Evolutionary conservation across 2,329 filamentous ascomycete genomes (phyloP).

Genomic region (Zymoseptoria pseudotritici): DNA sequence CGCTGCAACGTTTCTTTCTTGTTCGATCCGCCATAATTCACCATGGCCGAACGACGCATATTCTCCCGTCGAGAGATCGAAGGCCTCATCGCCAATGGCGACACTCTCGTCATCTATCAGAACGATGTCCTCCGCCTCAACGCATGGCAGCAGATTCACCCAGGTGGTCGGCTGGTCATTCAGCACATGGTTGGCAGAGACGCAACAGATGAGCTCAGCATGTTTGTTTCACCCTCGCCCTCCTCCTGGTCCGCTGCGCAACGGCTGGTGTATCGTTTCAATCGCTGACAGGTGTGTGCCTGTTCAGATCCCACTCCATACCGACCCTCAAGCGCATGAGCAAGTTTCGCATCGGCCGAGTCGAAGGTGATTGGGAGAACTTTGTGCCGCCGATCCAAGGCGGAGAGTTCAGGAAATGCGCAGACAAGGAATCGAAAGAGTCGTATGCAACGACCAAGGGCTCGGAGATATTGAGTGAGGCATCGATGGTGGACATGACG

Average conservation of each 20-base stretch:
- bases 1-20: neutral
- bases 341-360: constrained; percentile 70
- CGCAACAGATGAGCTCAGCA: constrained; percentile 53
- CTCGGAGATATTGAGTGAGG: constrained; percentile 5
- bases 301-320: constrained; percentile 37
- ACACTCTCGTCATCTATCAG: constrained; percentile 50
- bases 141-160: constrained; percentile 52
- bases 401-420: constrained; percentile 55
- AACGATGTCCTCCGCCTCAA: constrained; percentile 50
- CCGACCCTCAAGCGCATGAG: constrained; percentile 55
- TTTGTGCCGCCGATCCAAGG: constrained; percentile 86
- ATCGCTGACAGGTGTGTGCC: neutral
- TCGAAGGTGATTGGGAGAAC: constrained; percentile 75
- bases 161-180: constrained; percentile 55
- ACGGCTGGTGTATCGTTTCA: neutral
- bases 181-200: constrained; percentile 61
- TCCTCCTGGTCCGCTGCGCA: constrained; percentile 53
- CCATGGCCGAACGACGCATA: neutral
- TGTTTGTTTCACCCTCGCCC: constrained; percentile 61
- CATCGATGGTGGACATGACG: constrained; percentile 6
- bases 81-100: constrained; percentile 47
- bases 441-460: constrained; percentile 3
- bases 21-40: neutral
- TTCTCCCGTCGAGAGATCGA: constrained; percentile 35
- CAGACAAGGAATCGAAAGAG: neutral